phyloP scores from a whole-genome alignment of 768 basidiomycete species.

The Lactarius quietus region DNA sequence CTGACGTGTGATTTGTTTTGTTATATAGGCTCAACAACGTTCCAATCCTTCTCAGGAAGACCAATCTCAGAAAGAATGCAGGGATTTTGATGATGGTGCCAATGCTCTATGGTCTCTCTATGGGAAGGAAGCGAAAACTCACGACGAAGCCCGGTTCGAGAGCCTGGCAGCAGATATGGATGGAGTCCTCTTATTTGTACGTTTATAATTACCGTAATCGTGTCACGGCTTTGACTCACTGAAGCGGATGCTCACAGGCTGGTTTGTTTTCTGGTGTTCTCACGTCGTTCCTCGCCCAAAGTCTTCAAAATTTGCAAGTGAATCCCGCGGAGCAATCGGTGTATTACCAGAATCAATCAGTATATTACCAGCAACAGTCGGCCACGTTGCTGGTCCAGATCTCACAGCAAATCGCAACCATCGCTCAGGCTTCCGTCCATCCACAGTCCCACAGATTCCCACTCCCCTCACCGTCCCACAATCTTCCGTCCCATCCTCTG shows the following conservation, averaged over 20 bases:
- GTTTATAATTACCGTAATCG: background rate
- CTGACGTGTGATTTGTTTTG: no score
- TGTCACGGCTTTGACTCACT: background rate
- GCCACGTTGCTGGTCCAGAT: no score
- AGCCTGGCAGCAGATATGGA: conserved; percentile 4
- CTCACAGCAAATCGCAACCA: no score
- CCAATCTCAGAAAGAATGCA: no score
- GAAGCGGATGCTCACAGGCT: background rate
- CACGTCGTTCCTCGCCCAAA: conserved; percentile 9
- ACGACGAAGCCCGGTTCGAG: background rate
- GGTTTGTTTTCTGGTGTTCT: conserved; percentile 18
- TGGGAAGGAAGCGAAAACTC: background rate
- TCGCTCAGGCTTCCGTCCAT: background rate
- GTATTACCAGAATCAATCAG: no score
- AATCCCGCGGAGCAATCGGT: background rate
- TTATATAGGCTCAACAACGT: no score
- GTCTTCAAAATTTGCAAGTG: conserved; percentile 8
- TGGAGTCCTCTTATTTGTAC: background rate
- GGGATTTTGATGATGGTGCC: conserved; percentile 7
- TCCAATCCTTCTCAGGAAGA: no score
- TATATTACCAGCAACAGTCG: no score
- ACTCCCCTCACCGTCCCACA: background rate
- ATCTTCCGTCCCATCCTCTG: no score
- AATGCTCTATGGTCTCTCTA: no score
- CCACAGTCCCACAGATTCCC: background rate